phyloP scores from a whole-genome alignment of 768 basidiomycete genomes.

The Dacryopinax primogenitus region DNA sequence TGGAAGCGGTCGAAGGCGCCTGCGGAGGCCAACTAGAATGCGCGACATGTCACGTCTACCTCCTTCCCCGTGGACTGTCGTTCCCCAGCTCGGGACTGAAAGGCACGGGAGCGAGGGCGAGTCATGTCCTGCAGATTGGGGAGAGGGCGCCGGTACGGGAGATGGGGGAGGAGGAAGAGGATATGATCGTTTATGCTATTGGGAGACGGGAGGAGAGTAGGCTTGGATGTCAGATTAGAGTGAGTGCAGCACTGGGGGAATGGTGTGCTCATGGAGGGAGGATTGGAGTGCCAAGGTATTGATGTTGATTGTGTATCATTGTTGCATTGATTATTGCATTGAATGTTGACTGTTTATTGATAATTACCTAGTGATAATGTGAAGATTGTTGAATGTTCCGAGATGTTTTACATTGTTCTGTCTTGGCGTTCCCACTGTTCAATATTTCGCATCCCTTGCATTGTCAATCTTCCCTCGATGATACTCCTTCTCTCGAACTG shows the following conservation, averaged over 20 bases:
- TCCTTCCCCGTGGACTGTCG: neutral
- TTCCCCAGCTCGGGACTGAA: neutral
- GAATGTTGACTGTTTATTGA: no score
- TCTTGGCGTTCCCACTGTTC: no score
- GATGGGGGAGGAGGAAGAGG: conserved; percentile 17
- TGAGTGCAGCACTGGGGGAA: conserved; percentile 14
- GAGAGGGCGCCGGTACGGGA: neutral
- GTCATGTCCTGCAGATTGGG: no score
- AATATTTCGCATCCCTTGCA: no score
- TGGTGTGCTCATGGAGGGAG: conserved; percentile 15
- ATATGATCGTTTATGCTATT: conserved; percentile 18
- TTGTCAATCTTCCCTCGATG: no score
- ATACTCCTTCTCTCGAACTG: no score
- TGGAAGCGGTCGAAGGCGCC: conserved; percentile 14
- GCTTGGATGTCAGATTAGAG: conserved; percentile 17
- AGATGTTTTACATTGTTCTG: no score
- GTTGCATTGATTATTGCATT: no score
- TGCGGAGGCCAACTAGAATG: conserved; percentile 18
- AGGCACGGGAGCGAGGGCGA: neutral
- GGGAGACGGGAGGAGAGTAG: conserved; percentile 11
- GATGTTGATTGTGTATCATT: no score
- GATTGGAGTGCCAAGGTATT: conserved; percentile 15
- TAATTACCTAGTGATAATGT: no score
- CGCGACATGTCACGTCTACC: conserved; percentile 19
- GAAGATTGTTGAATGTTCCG: no score